Percentiles rank a stretch among this genome's conserved stretches.
Evolutionary conservation across 805 yeast species (phyloP).

Genomic region (Myxozyma melibiosi): DNA sequence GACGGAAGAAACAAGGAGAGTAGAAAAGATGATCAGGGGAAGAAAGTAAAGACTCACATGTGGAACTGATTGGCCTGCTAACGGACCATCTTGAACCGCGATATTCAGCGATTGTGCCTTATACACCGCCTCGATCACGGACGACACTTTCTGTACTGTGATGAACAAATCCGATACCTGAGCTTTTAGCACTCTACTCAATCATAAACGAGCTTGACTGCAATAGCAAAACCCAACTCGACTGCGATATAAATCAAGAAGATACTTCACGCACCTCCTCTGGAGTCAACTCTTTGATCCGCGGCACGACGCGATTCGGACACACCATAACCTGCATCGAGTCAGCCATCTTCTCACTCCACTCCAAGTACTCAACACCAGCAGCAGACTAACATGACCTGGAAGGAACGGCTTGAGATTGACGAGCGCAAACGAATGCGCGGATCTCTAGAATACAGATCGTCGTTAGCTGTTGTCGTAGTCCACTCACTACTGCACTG

Average conservation of each 20-base stretch:
- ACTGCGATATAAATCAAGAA: too few relatives aligned
- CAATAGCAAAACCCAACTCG: too few relatives aligned
- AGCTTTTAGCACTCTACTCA: background rate
- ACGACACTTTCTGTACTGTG: constrained; percentile 70
- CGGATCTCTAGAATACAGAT: constrained; percentile 50
- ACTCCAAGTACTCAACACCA: background rate
- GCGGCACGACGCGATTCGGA: constrained; percentile 68
- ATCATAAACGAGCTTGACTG: too few relatives aligned
- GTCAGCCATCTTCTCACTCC: too few relatives aligned
- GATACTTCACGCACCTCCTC: constrained; percentile 59
- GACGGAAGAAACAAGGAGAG: background rate
- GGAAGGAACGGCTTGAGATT: constrained; percentile 90
- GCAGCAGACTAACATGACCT: constrained; percentile 62
- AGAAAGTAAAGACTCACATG: constrained; percentile 53
- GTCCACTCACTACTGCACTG: background rate
- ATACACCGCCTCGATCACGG: constrained; percentile 65
- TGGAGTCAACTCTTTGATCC: constrained; percentile 67
- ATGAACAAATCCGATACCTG: constrained; percentile 65
- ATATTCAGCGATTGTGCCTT: constrained; percentile 83
- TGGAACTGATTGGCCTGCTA: constrained; percentile 95
- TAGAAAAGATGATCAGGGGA: too few relatives aligned
- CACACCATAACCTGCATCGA: constrained; percentile 60
- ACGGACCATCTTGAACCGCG: constrained; percentile 95
- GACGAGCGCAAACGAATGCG: constrained; percentile 78
- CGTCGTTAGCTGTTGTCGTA: background rate